Conservation (phyloP, 2,329 filamentous ascomycete genomes). For the Venturiaceae sp. region DNA sequence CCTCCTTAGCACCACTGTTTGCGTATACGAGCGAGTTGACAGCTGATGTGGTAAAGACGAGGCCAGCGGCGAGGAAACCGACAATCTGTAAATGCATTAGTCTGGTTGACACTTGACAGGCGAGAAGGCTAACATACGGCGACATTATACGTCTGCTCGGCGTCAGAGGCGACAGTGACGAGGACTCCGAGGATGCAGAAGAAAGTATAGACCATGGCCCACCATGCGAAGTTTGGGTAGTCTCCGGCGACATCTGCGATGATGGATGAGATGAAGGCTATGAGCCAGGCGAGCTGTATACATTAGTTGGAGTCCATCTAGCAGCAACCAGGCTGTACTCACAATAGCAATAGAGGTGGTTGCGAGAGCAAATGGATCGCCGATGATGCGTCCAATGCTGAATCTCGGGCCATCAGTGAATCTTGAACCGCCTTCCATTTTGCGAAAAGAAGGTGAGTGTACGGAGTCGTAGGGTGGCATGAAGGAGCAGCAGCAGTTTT, state of each 20-base stretch:
- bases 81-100: constrained; percentile 48
- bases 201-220: constrained; percentile 77
- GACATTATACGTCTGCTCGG: constrained; percentile 80
- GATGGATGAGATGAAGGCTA: constrained; percentile 79
- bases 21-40: constrained; percentile 82
- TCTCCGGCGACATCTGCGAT: constrained; percentile 50
- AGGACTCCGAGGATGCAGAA: constrained; percentile 73
- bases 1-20: constrained; percentile 63
- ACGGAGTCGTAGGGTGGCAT: constrained; percentile 70
- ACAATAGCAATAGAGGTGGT: constrained; percentile 88
- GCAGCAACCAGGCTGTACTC: constrained; percentile 32
- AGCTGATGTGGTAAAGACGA: constrained; percentile 77
- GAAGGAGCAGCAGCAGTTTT: constrained; percentile 19
- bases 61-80: constrained; percentile 72
- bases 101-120: constrained; percentile 11
- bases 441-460: constrained; percentile 63
- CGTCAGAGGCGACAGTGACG: constrained; percentile 74
- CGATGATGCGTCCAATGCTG: constrained; percentile 79
- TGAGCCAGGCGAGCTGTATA: constrained; percentile 81
- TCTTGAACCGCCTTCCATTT: constrained; percentile 63
- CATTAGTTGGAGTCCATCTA: constrained; percentile 12
- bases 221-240: constrained; percentile 89
- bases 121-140: constrained; percentile 44
- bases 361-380: constrained; percentile 90
- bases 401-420: constrained; percentile 45